These are phyloP conservation scores for Macrotyloma uniflorum DNA, from an alignment of 306 rosid genomes.

Conservation along the genomic window DNA sequence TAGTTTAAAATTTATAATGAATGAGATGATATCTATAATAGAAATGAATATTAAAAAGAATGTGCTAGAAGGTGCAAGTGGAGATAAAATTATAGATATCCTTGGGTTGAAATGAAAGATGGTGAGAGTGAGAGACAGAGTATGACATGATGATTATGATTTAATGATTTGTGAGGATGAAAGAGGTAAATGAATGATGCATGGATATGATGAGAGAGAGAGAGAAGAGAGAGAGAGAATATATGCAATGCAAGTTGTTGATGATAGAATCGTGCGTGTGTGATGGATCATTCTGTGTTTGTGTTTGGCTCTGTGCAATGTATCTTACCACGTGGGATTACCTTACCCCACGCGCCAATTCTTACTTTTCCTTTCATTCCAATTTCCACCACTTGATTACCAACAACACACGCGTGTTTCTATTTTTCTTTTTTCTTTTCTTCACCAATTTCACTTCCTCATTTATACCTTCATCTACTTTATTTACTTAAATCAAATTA, in stretches of 20 bases:
- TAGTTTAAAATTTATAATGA: too few relatives aligned
- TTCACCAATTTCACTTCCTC: too few relatives aligned
- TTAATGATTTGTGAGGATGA: slow-evolving; percentile 10
- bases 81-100: too few relatives aligned
- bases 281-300: too few relatives aligned
- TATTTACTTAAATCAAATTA: too few relatives aligned
- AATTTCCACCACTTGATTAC: slow-evolving; percentile 5
- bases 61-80: too few relatives aligned
- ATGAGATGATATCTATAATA: too few relatives aligned
- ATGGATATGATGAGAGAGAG: slow-evolving; percentile 9
- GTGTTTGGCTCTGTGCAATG: slow-evolving; percentile 40
- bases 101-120: slow-evolving; percentile 21
- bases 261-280: slow-evolving; percentile 17
- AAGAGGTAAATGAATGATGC: neutral
- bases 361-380: neutral
- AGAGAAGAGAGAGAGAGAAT: slow-evolving; percentile 14
- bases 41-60: too few relatives aligned
- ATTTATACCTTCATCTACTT: too few relatives aligned
- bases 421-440: too few relatives aligned
- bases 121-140: slow-evolving; percentile 40
- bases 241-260: slow-evolving; percentile 43
- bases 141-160: slow-evolving; percentile 3
- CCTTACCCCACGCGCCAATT: slow-evolving; percentile 22
- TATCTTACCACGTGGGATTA: slow-evolving; percentile 38
- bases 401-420: neutral